These are phyloP conservation scores for Halteria grandinella DNA, from an alignment of 73 alveolate genomes.

Conservation along the genomic window DNA sequence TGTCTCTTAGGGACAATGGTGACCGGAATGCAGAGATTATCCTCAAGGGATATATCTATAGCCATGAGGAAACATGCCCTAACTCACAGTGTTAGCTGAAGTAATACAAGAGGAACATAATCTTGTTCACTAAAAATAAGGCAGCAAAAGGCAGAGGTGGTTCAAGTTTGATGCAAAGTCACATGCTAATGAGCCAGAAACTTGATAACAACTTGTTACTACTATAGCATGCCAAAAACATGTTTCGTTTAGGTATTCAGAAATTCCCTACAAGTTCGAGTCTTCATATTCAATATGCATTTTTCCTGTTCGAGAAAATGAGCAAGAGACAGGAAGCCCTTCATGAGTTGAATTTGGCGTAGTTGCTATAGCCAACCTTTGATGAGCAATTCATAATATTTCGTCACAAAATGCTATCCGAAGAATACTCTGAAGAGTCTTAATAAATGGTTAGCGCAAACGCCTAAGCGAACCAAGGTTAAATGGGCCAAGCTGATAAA, in stretches of 20 bases:
- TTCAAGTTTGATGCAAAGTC: not conserved
- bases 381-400: conserved; percentile 89
- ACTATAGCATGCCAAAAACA: conserved; percentile 49
- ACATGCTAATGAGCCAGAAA: conserved; percentile 13
- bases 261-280: conserved; percentile 88
- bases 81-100: conserved; percentile 79
- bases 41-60: conserved; percentile 86
- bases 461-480: too few species aligned
- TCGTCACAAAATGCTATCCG: conserved; percentile 71
- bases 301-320: conserved; percentile 90
- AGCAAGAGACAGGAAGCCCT: conserved; percentile 86
- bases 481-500: conserved; percentile 52
- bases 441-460: too few species aligned
- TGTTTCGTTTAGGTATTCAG: conserved; percentile 81
- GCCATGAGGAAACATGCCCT: conserved; percentile 88
- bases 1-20: conserved; percentile 67
- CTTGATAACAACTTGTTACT: conserved; percentile 33
- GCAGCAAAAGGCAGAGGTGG: conserved; percentile 17
- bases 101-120: conserved; percentile 41
- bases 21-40: conserved; percentile 84
- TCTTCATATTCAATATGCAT: conserved; percentile 82
- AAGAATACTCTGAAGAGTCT: too few species aligned
- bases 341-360: conserved; percentile 75
- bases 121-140: conserved; percentile 7
- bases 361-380: conserved; percentile 81